Base-by-base conservation (phyloP, 768 basidiomycete genomes). In the Pulveroboletus sp. region DNA sequence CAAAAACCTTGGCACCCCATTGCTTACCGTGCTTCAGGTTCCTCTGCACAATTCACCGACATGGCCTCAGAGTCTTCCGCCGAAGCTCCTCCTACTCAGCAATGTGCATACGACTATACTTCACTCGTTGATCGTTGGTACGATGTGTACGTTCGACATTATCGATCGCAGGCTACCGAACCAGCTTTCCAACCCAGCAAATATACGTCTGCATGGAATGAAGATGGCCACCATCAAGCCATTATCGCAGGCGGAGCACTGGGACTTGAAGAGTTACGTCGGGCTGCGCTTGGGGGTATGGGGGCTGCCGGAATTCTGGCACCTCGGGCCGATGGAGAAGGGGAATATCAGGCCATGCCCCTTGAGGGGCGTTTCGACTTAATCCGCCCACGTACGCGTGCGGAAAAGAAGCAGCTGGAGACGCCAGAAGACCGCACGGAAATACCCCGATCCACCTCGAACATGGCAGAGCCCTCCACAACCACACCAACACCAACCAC, bases 1-100 rank as follows among this genome's bases (percentile, higher is more conserved):
- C 81, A 90, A 68, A 99, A 99, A 71, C 95, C 96, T 13, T 99
- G 96, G 95, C 76, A 82, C 43, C 79, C 82, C 16, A 74, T 93
- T 43, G 67, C 80, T 40, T 83, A 76, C 66, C 84, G 91, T 27
- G 73, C 83, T 10, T 83, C 89, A 1, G 80, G 75, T 30, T 70
- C 75, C 42, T 56, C 65, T 62, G 42, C 47, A 53, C 54, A 49
- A 45, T 72, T 66, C 57, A 61, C 54, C 60, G 52, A 68, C 61
- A 55, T 63, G 68, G 53, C 40, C 56, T 53, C 63, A 36, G 64
- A 65, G 46, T 60, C 67, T 34, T 39, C 47, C 23, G 22, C 49
- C 17, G 53, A 57, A 43, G 32, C 42, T 14, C 19, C 46, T 17
- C 4, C 41, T 37, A 29, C 56, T 52, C 59, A 45, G 16, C 71